Evolutionary conservation across 2,329 filamentous ascomycete genomes (phyloP).

Genomic region (Ophiostoma triangulosporum): DNA sequence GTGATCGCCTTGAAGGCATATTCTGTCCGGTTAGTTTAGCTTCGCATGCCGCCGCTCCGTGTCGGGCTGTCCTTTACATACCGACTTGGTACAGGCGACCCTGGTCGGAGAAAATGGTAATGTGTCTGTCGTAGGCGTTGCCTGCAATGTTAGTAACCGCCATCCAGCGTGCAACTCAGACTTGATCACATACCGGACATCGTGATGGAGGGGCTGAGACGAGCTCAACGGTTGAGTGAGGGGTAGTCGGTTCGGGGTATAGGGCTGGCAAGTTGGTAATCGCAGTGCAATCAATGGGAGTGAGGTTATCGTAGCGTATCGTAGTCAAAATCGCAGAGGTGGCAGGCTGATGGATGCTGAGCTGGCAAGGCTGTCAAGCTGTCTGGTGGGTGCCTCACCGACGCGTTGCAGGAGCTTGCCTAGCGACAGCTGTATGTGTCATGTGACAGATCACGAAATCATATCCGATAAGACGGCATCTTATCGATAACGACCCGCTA

Average conservation of each 20-base stretch:
- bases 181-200: conserved; percentile 45
- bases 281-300: neutral
- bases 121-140: conserved; percentile 92
- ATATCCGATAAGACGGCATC: neutral
- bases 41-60: conserved; percentile 6
- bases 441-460: neutral
- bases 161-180: no score
- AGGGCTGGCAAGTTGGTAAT: neutral
- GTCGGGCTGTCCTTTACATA: conserved; percentile 28
- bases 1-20: conserved; percentile 99
- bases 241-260: neutral
- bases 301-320: neutral
- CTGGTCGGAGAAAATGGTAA: conserved; percentile 99
- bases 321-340: neutral
- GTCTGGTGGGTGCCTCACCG: conserved; percentile 17
- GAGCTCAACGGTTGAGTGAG: neutral
- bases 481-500: conserved; percentile 10
- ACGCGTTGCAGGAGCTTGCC: conserved; percentile 26
- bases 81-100: conserved; percentile 98
- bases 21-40: conserved; percentile 50
- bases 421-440: conserved; percentile 15
- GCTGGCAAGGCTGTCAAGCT: conserved; percentile 8
- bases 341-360: conserved; percentile 10
- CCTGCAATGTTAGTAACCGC: conserved; percentile 31
- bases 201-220: conserved; percentile 21